Conservation (phyloP, 352 stramenopile genomes). For the Lagenidium sp. region DNA sequence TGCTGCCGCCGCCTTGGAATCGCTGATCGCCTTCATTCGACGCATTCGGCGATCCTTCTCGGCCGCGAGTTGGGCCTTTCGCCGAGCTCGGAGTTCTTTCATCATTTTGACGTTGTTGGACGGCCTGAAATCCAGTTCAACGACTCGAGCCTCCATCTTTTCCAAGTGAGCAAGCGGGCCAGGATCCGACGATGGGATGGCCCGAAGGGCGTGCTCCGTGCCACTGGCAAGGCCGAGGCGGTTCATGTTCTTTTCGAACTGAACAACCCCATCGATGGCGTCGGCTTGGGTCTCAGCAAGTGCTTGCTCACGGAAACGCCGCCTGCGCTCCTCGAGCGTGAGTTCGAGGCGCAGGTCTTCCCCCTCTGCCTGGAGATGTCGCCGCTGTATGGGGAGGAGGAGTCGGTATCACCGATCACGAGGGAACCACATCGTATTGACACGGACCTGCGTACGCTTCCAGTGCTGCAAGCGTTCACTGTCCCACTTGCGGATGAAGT, state of each 20-base stretch:
- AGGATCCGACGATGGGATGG: conserved; percentile 27
- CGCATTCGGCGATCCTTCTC: conserved; percentile 57
- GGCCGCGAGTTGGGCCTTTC: conserved; percentile 50
- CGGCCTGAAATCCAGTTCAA: conserved; percentile 49
- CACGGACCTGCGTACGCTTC: conserved; percentile 38
- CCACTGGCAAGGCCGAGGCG: conserved; percentile 30
- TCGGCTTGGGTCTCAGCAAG: conserved; percentile 26
- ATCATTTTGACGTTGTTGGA: conserved; percentile 82
- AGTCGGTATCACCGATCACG: not conserved
- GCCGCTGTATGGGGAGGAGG: conserved; percentile 11
- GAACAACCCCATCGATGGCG: conserved; percentile 24
- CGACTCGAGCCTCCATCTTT: conserved; percentile 32
- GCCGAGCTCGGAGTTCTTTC: conserved; percentile 63
- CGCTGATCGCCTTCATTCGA: conserved; percentile 27
- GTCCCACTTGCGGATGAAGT: conserved; percentile 60
- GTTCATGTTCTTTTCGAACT: conserved; percentile 62
- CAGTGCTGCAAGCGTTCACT: conserved; percentile 38
- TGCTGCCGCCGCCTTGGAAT: conserved; percentile 24
- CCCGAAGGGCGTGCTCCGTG: conserved; percentile 17
- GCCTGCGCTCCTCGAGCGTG: conserved; percentile 32
- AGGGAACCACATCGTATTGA: not conserved
- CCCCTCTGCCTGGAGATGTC: conserved; percentile 26
- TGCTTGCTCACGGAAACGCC: conserved; percentile 18
- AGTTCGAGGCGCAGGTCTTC: conserved; percentile 54
- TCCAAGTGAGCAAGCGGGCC: conserved; percentile 30